Conservation (phyloP, 345 rosid species). For the Erucastrum elatum region DNA sequence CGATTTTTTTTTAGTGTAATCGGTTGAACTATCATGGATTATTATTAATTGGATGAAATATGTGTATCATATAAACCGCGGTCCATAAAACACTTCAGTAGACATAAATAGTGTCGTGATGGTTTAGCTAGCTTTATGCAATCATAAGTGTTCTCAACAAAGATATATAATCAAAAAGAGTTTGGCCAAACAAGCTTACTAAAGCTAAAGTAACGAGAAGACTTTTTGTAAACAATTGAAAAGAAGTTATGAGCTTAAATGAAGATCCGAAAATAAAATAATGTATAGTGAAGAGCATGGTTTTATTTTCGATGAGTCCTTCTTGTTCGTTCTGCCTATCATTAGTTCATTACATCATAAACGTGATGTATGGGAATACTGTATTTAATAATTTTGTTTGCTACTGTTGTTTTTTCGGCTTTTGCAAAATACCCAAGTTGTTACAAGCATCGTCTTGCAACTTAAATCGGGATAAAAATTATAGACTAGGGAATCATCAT, state of each 20-base stretch:
- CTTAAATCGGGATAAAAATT: neutral
- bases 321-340: neutral
- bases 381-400: neutral
- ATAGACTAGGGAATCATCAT: neutral
- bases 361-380: neutral
- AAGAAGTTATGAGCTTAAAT: neutral
- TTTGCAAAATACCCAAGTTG: neutral
- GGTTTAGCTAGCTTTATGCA: constrained; percentile 10
- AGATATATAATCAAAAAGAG: neutral
- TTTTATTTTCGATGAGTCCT: neutral
- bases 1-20: neutral
- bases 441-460: neutral
- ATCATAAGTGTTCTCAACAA: constrained; percentile 8
- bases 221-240: constrained; percentile 18
- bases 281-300: neutral
- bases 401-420: neutral
- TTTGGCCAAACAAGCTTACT: constrained; percentile 26
- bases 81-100: constrained; percentile 11
- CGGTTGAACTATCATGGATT: neutral
- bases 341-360: neutral
- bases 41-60: neutral
- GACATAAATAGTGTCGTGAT: neutral
- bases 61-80: neutral
- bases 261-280: neutral
- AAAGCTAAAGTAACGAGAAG: constrained; percentile 13